Evolutionary conservation across 768 basidiomycete species (phyloP).

Genomic region (Sarcodon sp.): DNA sequence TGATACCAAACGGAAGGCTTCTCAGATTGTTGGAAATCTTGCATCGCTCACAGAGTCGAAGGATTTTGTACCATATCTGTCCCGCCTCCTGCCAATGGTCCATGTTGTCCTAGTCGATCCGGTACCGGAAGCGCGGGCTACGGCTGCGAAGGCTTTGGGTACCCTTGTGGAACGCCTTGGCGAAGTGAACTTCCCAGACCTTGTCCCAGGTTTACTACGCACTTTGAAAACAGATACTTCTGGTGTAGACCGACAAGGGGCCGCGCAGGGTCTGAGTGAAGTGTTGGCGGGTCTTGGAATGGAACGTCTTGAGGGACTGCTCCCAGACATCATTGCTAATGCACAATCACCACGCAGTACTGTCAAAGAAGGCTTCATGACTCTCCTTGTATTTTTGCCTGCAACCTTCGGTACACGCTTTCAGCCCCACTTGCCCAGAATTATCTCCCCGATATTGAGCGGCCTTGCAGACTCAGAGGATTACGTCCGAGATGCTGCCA

Average conservation of each 20-base stretch:
- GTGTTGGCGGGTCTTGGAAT: conserved; percentile 94
- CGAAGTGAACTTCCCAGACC: conserved; percentile 88
- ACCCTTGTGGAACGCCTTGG: conserved; percentile 95
- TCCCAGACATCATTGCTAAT: conserved; percentile 89
- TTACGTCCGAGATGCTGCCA: conserved; percentile 92
- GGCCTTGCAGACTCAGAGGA: conserved; percentile 91
- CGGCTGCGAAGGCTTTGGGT: conserved; percentile 92
- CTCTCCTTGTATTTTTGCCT: conserved; percentile 87
- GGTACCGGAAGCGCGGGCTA: conserved; percentile 94
- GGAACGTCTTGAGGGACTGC: conserved; percentile 86
- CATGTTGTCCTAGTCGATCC: conserved; percentile 91
- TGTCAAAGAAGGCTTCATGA: conserved; percentile 98
- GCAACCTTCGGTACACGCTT: conserved; percentile 95
- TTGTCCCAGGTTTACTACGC: conserved; percentile 79
- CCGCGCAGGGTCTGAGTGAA: conserved; percentile 93
- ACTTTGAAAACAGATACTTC: conserved; percentile 89
- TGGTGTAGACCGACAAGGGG: conserved; percentile 94
- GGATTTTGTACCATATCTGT: conserved; percentile 93
- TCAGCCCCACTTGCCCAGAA: conserved; percentile 90
- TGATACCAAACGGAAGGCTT: conserved; percentile 90
- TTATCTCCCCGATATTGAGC: conserved; percentile 83
- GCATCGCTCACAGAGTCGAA: conserved; percentile 80
- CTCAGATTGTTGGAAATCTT: conserved; percentile 96
- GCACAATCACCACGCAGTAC: conserved; percentile 83
- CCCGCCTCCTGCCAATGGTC: conserved; percentile 77